Evolutionary conservation across 257 asterid species (phyloP).

Genomic region (Fraxinus excelsior): DNA sequence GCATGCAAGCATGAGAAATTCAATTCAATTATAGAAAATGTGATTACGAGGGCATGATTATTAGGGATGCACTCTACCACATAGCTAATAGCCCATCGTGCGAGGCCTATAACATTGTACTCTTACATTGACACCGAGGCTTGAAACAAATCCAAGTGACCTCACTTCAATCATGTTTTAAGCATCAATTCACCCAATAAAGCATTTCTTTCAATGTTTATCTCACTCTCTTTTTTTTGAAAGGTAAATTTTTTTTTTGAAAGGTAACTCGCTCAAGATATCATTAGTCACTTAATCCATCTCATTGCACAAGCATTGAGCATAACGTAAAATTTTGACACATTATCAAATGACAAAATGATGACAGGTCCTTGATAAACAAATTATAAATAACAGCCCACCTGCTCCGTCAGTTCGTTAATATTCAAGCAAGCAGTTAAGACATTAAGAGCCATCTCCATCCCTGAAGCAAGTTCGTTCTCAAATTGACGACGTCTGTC

Average conservation of each 20-base stretch:
- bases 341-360: neutral
- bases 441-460: conserved; percentile 74
- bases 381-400: conserved; percentile 31
- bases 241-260: too few relatives aligned
- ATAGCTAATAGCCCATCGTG: neutral
- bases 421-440: conserved; percentile 87
- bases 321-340: neutral
- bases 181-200: neutral
- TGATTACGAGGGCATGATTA: neutral
- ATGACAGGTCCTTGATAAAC: conserved; percentile 1
- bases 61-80: neutral
- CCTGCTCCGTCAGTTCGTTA: conserved; percentile 86
- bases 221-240: too few relatives aligned
- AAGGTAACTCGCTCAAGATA: neutral
- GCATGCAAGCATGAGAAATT: conserved; percentile 15
- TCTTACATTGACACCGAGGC: neutral
- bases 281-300: conserved; percentile 14
- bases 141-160: neutral
- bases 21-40: conserved; percentile 5
- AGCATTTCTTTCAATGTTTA: neutral
- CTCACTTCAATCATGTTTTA: neutral
- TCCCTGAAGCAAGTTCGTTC: conserved; percentile 80
- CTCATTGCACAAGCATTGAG: conserved; percentile 12
- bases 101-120: neutral
- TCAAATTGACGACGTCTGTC: conserved; percentile 94